These are phyloP conservation scores for Botrytis byssoidea DNA, from an alignment of 2,329 filamentous ascomycete species.

Conservation along the genomic window DNA sequence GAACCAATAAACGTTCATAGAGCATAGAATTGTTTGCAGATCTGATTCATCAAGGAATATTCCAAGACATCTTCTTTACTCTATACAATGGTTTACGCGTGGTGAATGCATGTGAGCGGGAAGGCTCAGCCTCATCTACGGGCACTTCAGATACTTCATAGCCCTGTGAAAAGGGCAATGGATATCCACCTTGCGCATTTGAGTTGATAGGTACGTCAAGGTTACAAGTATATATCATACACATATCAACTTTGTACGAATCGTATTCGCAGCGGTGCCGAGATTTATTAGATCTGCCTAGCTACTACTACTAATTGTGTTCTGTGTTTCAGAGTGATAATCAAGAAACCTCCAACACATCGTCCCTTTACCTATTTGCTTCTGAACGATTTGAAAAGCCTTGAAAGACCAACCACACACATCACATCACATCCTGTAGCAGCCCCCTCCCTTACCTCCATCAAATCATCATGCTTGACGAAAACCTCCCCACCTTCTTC, in stretches of 20 bases:
- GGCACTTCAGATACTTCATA: not conserved
- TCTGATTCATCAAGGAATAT: not conserved
- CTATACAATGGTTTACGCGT: not conserved
- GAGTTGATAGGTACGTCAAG: not conserved
- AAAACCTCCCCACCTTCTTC: conserved; percentile 78
- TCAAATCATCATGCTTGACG: conserved; percentile 70
- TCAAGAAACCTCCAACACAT: not conserved
- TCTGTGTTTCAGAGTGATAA: not conserved
- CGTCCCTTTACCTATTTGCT: not conserved
- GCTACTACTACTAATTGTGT: not conserved
- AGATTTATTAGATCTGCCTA: not conserved
- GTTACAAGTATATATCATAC: not conserved
- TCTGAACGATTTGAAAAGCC: not conserved
- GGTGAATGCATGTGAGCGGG: conserved; percentile 8
- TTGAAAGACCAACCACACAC: not conserved
- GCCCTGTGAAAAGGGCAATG: not conserved
- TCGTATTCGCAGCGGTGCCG: not conserved
- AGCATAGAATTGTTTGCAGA: not conserved
- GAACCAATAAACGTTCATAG: not conserved
- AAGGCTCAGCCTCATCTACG: conserved; percentile 16
- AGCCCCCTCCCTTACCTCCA: not conserved
- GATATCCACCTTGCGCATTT: conserved; percentile 3
- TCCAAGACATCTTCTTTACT: not conserved
- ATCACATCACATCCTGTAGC: not conserved
- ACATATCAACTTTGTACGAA: not conserved